phyloP scores from a whole-genome alignment of 176 grass and related monocot genomes.

The Oryza rufipogon region DNA sequence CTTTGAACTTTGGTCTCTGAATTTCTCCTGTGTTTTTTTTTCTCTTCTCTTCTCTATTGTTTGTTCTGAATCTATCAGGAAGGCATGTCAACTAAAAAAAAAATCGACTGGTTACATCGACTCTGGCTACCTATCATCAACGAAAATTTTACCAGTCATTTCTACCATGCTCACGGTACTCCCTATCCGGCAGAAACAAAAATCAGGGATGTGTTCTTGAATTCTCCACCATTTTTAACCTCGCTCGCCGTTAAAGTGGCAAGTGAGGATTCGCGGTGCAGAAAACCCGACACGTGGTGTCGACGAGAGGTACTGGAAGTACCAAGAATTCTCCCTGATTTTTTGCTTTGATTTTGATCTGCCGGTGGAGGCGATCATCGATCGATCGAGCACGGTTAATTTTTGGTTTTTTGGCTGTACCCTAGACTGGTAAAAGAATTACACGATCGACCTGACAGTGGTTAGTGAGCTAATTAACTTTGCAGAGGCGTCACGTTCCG shows the following conservation, averaged over 20 bases:
- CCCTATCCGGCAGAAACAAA: neutral
- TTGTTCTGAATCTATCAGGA: neutral
- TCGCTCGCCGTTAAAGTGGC: neutral
- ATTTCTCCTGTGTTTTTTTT: neutral
- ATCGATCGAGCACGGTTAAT: constrained; percentile 12
- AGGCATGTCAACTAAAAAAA: constrained; percentile 13
- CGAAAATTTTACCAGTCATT: neutral
- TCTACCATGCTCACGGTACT: neutral
- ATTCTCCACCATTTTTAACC: neutral
- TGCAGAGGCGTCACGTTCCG: neutral
- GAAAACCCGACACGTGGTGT: neutral
- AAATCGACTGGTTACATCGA: neutral
- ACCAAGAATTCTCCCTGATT: neutral
- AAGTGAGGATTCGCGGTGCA: neutral
- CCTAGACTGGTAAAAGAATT: constrained; percentile 3
- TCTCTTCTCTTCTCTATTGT: neutral
- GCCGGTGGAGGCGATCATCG: neutral
- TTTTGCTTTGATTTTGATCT: constrained; percentile 8
- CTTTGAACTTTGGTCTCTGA: neutral
- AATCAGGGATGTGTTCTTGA: neutral
- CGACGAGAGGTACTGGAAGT: neutral
- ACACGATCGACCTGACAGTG: constrained; percentile 4
- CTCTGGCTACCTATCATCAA: neutral
- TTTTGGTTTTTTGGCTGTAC: neutral
- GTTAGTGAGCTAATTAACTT: constrained; percentile 12